Evolutionary conservation across 352 stramenopile species (phyloP).

Genomic region (Pythium vanterpoolii): DNA sequence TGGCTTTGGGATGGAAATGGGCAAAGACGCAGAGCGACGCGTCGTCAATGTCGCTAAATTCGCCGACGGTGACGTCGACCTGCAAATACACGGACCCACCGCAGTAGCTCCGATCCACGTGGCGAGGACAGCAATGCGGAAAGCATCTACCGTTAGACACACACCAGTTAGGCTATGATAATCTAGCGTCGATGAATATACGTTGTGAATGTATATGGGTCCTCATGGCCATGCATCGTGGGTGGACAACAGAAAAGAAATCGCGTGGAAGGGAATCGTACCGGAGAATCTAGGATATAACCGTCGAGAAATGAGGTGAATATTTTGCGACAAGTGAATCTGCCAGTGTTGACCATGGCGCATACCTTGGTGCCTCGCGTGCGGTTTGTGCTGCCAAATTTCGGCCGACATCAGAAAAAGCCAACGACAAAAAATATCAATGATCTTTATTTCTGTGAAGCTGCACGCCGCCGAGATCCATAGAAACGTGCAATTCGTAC

Average conservation of each 20-base stretch:
- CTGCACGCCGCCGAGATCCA: too few relatives aligned
- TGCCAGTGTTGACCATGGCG: too few relatives aligned
- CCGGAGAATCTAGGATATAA: constrained; percentile 12
- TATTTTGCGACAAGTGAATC: too few relatives aligned
- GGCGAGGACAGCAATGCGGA: constrained; percentile 57
- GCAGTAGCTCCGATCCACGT: constrained; percentile 62
- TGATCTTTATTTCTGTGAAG: too few relatives aligned
- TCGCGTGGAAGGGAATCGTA: background rate
- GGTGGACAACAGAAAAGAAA: background rate
- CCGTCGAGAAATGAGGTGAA: background rate
- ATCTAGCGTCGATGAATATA: too few relatives aligned
- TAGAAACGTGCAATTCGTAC: too few relatives aligned
- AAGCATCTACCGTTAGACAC: constrained; percentile 32
- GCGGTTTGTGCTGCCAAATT: constrained; percentile 11
- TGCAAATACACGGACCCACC: constrained; percentile 40
- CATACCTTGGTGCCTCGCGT: constrained; percentile 25
- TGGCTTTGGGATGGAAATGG: constrained; percentile 1
- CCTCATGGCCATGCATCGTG: too few relatives aligned
- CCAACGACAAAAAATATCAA: too few relatives aligned
- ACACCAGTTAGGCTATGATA: background rate
- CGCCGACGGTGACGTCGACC: constrained; percentile 17
- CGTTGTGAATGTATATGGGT: too few relatives aligned
- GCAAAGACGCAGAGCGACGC: constrained; percentile 3
- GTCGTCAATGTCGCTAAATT: constrained; percentile 18
- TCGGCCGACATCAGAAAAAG: background rate